Percentiles rank a stretch among this genome's conserved stretches.
These are phyloP conservation scores for Cryptococcus floricola DNA, from an alignment of 1,284 basidiomycete genomes.

Conservation along the genomic window DNA sequence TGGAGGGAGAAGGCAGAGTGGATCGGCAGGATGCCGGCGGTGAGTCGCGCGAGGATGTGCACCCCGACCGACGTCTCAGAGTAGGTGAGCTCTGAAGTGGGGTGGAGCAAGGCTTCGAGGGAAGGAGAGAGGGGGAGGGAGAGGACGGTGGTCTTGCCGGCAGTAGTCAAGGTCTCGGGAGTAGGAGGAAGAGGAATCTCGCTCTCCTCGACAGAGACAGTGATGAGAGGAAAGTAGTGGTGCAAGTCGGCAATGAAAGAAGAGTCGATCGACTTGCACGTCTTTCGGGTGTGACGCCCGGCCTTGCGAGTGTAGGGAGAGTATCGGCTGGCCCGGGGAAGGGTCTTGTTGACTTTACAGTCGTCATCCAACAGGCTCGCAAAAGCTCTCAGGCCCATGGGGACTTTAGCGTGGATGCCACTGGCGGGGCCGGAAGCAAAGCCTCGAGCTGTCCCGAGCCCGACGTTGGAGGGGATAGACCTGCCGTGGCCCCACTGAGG, in stretches of 20 bases:
- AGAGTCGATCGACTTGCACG: slow-evolving; percentile 10
- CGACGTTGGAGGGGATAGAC: slow-evolving; percentile 27
- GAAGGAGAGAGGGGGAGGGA: slow-evolving; percentile 33
- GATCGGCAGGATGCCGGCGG: slow-evolving; percentile 27
- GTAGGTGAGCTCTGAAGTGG: slow-evolving; percentile 27
- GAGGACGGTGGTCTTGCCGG: slow-evolving; percentile 30
- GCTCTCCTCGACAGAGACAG: background rate
- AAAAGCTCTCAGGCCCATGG: slow-evolving; percentile 36
- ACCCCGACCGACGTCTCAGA: slow-evolving; percentile 36
- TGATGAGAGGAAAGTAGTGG: slow-evolving; percentile 34
- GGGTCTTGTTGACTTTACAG: slow-evolving; percentile 11
- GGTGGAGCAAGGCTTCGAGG: slow-evolving; percentile 29
- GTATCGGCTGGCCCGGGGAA: slow-evolving; percentile 30
- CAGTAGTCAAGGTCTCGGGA: slow-evolving; percentile 36
- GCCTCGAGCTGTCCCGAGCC: slow-evolving; percentile 32
- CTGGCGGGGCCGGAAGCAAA: slow-evolving; percentile 28
- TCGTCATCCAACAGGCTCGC: slow-evolving; percentile 30
- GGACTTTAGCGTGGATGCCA: slow-evolving; percentile 24
- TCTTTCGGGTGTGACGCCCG: slow-evolving; percentile 1
- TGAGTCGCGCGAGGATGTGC: slow-evolving; percentile 30
- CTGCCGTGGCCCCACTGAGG: slow-evolving; percentile 19
- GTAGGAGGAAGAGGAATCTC: slow-evolving; percentile 19
- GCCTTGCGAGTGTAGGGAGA: slow-evolving; percentile 20
- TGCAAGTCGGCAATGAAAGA: slow-evolving; percentile 27
- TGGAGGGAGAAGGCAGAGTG: slow-evolving; percentile 31